Conservation (phyloP, 2,329 filamentous ascomycete species). For the Cladobotryum mycophilum region DNA sequence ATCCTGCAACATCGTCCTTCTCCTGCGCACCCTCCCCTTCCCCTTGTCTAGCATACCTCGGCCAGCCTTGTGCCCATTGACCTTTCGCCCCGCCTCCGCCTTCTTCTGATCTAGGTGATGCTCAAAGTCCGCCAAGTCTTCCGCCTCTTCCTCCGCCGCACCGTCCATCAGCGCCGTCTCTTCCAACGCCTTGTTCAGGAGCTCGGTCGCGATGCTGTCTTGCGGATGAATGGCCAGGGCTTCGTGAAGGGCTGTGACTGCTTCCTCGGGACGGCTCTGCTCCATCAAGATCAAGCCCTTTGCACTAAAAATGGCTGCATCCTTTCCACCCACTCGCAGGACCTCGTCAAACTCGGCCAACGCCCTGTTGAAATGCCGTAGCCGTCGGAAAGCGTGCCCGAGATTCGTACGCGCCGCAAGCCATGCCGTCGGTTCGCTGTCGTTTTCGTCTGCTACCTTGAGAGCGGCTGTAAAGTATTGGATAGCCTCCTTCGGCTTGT, state of each 20-base stretch:
- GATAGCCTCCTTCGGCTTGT: conserved; percentile 67
- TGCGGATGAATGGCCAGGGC: conserved; percentile 72
- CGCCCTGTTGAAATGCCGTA: conserved; percentile 56
- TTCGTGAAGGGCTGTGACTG: conserved; percentile 77
- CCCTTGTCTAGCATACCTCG: conserved; percentile 34
- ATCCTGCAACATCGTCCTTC: conserved; percentile 27
- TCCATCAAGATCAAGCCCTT: conserved; percentile 83
- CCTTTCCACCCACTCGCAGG: conserved; percentile 72
- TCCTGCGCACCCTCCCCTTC: conserved; percentile 37
- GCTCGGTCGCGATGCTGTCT: conserved; percentile 73
- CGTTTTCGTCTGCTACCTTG: conserved; percentile 69
- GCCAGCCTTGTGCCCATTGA: conserved; percentile 23
- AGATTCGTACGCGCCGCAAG: conserved; percentile 81
- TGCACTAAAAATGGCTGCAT: conserved; percentile 69
- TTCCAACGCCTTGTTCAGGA: conserved; percentile 65
- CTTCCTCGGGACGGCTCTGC: conserved; percentile 65
- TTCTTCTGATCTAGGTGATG: conserved; percentile 43
- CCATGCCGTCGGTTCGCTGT: conserved; percentile 76
- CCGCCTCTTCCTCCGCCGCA: conserved; percentile 41
- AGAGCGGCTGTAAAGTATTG: conserved; percentile 74
- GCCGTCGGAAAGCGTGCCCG: conserved; percentile 75
- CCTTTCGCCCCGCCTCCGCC: conserved; percentile 34
- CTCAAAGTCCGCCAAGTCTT: conserved; percentile 47
- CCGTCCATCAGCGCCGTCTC: conserved; percentile 47
- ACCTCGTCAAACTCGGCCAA: conserved; percentile 82